A percentile compares a stretch with the other conserved stretches of the same genome.
These are phyloP conservation scores for Calycina herbarum DNA, from an alignment of 2,329 filamentous ascomycete species.

Conservation along the genomic window DNA sequence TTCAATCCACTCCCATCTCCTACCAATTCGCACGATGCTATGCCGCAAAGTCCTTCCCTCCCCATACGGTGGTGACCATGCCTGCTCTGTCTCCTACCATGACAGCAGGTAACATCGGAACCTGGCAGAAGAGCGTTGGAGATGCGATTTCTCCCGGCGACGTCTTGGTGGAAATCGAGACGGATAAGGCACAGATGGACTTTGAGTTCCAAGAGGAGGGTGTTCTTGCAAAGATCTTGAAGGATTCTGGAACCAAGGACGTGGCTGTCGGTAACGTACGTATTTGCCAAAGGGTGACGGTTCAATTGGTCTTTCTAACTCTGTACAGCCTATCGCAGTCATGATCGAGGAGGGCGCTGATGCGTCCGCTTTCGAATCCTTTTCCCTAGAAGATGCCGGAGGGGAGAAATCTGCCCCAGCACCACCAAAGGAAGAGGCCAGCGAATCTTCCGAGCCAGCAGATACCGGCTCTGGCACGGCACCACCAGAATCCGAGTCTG, in stretches of 20 bases:
- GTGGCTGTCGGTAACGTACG: constrained; percentile 90
- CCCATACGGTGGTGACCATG: constrained; percentile 96
- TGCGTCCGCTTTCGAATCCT: constrained; percentile 82
- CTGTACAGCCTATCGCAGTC: constrained; percentile 83
- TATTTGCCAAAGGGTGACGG: constrained; percentile 37
- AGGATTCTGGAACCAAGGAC: constrained; percentile 92
- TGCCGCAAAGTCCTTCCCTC: constrained; percentile 76
- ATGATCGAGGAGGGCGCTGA: constrained; percentile 91
- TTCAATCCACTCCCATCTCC: constrained; percentile 51
- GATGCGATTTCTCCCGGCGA: constrained; percentile 87
- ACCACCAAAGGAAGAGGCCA: constrained; percentile 64
- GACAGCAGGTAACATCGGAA: constrained; percentile 92
- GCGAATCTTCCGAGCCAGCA: constrained; percentile 61
- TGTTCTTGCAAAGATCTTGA: constrained; percentile 90
- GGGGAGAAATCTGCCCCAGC: constrained; percentile 70
- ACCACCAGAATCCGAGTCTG: constrained; percentile 63
- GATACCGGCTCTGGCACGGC: constrained; percentile 58
- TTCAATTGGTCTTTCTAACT: constrained; percentile 30
- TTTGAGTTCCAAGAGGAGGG: constrained; percentile 99
- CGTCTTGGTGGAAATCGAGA: constrained; percentile 97
- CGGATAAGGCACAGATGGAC: constrained; percentile 99
- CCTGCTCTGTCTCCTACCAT: constrained; percentile 97
- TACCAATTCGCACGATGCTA: constrained; percentile 59
- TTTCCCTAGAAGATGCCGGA: constrained; percentile 86
- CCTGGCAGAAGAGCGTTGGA: constrained; percentile 97